Percentiles rank a stretch among this genome's conserved stretches.
These are phyloP conservation scores for Haplographium delicatum DNA, from an alignment of 495 filamentous ascomycete genomes.

Conservation along the genomic window DNA sequence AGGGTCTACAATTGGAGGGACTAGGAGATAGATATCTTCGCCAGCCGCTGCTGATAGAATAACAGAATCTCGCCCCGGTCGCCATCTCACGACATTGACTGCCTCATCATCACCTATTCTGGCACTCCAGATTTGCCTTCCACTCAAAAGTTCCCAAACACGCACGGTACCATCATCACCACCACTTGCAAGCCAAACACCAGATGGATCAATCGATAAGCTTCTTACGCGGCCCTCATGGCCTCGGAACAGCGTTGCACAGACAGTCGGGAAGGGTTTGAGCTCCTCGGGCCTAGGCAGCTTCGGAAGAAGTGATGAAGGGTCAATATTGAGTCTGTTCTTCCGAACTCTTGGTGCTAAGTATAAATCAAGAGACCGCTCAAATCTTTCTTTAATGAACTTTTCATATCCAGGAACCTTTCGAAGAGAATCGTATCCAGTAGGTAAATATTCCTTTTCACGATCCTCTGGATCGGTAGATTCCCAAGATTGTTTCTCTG, in stretches of 20 bases:
- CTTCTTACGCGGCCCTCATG: conserved; percentile 86
- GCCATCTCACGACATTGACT: conserved; percentile 84
- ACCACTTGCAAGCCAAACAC: conserved; percentile 78
- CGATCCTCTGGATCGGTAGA: conserved; percentile 83
- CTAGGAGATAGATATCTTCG: conserved; percentile 77
- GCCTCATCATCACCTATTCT: conserved; percentile 76
- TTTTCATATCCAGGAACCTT: conserved; percentile 89
- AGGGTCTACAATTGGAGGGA: conserved; percentile 66
- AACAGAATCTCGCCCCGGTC: conserved; percentile 73
- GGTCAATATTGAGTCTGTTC: conserved; percentile 95
- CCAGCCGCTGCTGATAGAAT: conserved; percentile 79
- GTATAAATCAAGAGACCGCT: conserved; percentile 91
- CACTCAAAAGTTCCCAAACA: conserved; percentile 84
- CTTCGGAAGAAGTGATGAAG: conserved; percentile 87
- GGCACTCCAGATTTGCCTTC: conserved; percentile 80
- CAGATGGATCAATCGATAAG: conserved; percentile 70
- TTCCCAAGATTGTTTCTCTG: conserved; percentile 86
- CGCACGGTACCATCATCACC: conserved; percentile 92
- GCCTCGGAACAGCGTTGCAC: conserved; percentile 75
- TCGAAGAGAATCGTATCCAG: conserved; percentile 73
- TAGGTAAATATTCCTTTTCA: conserved; percentile 82
- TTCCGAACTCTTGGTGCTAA: conserved; percentile 86
- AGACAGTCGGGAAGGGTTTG: conserved; percentile 86
- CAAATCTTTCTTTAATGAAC: conserved; percentile 92
- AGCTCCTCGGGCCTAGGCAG: conserved; percentile 91